phyloP scores from a whole-genome alignment of 148 eudicot genomes.

The Nepenthes mirabilis region DNA sequence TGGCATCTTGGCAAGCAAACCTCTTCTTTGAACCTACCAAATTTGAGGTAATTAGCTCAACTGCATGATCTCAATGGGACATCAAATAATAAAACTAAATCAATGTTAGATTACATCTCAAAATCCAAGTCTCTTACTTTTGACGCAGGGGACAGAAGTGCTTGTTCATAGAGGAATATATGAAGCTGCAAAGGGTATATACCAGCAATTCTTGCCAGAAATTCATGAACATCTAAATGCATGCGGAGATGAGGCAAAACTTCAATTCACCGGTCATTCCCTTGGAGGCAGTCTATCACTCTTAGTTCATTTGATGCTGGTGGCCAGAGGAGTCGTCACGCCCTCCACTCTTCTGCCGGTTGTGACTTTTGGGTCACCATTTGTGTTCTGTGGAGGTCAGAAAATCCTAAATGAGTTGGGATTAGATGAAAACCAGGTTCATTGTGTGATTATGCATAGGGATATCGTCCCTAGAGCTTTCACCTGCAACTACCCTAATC shows the following conservation, averaged over 20 bases:
- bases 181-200: conserved; percentile 87
- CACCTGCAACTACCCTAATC: conserved; percentile 72
- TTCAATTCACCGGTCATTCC: conserved; percentile 83
- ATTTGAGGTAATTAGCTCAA: conserved; percentile 48
- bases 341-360: conserved; percentile 51
- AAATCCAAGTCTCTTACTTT: not conserved
- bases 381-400: conserved; percentile 65
- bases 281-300: conserved; percentile 80
- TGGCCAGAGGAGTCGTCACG: conserved; percentile 36
- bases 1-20: conserved; percentile 80
- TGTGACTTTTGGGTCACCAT: conserved; percentile 77
- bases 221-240: conserved; percentile 38
- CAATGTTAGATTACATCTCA: not conserved
- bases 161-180: conserved; percentile 89
- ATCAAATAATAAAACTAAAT: not conserved
- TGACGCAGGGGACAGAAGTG: conserved; percentile 49
- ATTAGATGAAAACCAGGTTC: conserved; percentile 45
- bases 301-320: conserved; percentile 62
- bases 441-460: conserved; percentile 74
- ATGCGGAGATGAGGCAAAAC: conserved; percentile 42
- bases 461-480: conserved; percentile 90
- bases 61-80: not conserved
- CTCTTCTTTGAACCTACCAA: conserved; percentile 68
- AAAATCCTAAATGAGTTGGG: conserved; percentile 43
- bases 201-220: conserved; percentile 67